These are phyloP conservation scores for Pseudopithomyces chartarum DNA, from an alignment of 2,329 filamentous ascomycete genomes.

Conservation along the genomic window DNA sequence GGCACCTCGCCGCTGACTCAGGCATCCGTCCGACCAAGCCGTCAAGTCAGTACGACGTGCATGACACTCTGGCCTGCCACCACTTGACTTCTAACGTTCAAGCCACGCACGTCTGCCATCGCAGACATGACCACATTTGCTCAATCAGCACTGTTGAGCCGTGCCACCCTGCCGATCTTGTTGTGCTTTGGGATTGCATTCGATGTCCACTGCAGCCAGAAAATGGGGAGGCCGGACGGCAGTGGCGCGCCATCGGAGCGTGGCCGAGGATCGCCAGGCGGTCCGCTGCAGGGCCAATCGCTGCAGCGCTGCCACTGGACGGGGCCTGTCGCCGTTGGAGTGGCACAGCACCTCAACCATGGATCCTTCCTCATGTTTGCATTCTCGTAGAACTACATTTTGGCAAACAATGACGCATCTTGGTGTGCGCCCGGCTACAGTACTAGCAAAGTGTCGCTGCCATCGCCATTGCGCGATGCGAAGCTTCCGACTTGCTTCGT, in stretches of 20 bases:
- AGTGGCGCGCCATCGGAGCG: conserved; percentile 1
- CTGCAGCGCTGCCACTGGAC: neutral
- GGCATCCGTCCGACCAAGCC: neutral
- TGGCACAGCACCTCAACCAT: neutral
- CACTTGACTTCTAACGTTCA: neutral
- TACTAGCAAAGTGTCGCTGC: no score
- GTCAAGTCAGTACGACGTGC: neutral
- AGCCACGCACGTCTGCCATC: neutral
- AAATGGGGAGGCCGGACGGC: neutral
- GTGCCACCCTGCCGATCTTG: neutral
- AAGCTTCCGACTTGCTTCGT: no score
- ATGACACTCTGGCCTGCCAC: neutral
- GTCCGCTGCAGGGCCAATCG: neutral
- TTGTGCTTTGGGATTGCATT: neutral
- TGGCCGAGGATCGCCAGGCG: neutral
- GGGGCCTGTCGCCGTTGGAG: neutral
- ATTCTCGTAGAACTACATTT: neutral
- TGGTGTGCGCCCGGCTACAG: no score
- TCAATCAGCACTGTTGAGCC: neutral
- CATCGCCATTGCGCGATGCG: no score
- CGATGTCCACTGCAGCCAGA: neutral
- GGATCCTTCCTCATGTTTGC: neutral
- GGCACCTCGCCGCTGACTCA: conserved; percentile 5
- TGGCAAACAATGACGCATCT: no score
- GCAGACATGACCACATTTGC: neutral